A percentile compares a stretch with the other conserved stretches of the same genome.
Conservation (phyloP, 805 yeast genomes). For the Zygoascus flipseniorum region DNA sequence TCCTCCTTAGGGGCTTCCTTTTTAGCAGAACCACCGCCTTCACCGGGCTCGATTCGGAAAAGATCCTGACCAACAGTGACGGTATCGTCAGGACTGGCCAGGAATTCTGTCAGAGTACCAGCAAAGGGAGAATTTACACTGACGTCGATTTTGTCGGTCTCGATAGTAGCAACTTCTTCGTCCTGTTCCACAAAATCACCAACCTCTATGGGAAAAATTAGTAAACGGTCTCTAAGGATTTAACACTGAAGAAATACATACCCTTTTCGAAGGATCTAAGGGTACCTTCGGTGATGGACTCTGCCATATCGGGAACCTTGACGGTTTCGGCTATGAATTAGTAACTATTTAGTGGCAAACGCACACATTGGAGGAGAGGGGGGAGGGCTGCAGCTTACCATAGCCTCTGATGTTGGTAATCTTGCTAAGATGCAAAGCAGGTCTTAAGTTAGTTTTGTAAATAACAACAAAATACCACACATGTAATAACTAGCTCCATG, state of each 20-base stretch:
- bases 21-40: slow-evolving; percentile 41
- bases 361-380: neutral
- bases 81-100: slow-evolving; percentile 81
- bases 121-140: slow-evolving; percentile 91
- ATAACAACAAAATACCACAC: too few relatives aligned
- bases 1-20: slow-evolving; percentile 20
- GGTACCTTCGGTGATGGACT: slow-evolving; percentile 95
- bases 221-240: neutral
- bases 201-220: slow-evolving; percentile 37
- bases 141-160: slow-evolving; percentile 96
- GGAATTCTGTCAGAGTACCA: slow-evolving; percentile 80
- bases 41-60: slow-evolving; percentile 73
- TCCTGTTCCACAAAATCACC: slow-evolving; percentile 85
- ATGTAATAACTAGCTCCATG: too few relatives aligned
- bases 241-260: slow-evolving; percentile 7
- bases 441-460: neutral
- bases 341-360: neutral
- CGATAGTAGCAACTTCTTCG: slow-evolving; percentile 92
- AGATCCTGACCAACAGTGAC: slow-evolving; percentile 94
- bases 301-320: slow-evolving; percentile 98
- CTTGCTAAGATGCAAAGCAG: neutral
- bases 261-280: slow-evolving; percentile 45
- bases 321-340: slow-evolving; percentile 36
- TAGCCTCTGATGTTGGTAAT: slow-evolving; percentile 12
- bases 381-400: slow-evolving; percentile 9